Base-by-base conservation (phyloP, 2,329 filamentous ascomycete species). In the Aureobasidium uvarum region DNA sequence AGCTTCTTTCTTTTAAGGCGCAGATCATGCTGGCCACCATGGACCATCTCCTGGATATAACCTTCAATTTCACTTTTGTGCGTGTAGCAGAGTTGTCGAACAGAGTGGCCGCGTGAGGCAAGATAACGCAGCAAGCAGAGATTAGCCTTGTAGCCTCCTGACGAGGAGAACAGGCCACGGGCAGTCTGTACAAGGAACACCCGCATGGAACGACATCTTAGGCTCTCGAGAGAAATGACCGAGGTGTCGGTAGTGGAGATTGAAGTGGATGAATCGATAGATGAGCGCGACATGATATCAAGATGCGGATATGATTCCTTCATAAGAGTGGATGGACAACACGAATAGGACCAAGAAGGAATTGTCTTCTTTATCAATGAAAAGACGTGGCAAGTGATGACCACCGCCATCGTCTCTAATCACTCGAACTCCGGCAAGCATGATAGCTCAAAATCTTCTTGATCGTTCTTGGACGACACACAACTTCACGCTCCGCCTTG, bases 41-140 rank as follows among this genome's bases (percentile, higher is more conserved):
- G 20, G 18, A 13, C 48, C 48, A 33, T 51, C 16, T 31, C 31
- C 16, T 31, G 28, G 10, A 51, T 16, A 11, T 51, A 51, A 10
- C 31, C 28, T 14, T 51, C 48, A 11, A 33, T 28, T 11, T 51
- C 28, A 13, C 31, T 20, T 1, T n/a, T n/a, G 46, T 46, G 39
- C 25, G 20, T 48, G 25, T 60, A 60, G 25, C 56, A 60, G 20
- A 58, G 39, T 31, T 65, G 62, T 14, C 62, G 51, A 5, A 55
- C 60, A 18, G 25, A 36, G 25, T 64, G 60, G 11, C 60, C 33
- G 14, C 23, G 46, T 3, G 39, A 60, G 23, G 39, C 25, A 23
- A 56, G 52, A 41, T 41, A 25, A 2, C 52, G 52, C n/a, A 56
- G n/a, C 5, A 45, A 13, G 31, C 41, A 60, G 41, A 48, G 20